Conservation (phyloP, 768 basidiomycete species). For the Sistotremastrum niveocremeum region DNA sequence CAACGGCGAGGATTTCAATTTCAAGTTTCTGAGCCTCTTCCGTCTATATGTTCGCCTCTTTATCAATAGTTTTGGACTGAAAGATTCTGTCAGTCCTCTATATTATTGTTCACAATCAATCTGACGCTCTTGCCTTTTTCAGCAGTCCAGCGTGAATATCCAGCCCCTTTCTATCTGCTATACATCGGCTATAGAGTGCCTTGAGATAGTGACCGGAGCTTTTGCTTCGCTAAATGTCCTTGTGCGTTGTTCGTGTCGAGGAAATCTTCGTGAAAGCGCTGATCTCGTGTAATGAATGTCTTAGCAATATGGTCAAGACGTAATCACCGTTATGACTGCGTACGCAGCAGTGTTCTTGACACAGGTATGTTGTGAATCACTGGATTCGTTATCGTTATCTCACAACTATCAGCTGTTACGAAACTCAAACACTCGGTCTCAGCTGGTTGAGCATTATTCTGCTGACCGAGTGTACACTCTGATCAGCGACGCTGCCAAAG, state of each 20-base stretch:
- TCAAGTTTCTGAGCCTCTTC: constrained; percentile 62
- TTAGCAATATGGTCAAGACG: constrained; percentile 72
- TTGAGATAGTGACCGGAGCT: constrained; percentile 60
- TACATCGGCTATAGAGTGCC: constrained; percentile 55
- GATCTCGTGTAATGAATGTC: neutral
- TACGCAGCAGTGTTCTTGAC: constrained; percentile 74
- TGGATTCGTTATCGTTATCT: constrained; percentile 4
- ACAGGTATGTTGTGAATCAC: constrained; percentile 32
- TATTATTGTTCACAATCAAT: neutral
- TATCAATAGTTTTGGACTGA: constrained; percentile 74
- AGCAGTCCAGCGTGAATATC: constrained; percentile 22
- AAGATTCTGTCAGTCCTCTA: constrained; percentile 33
- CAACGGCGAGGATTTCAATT: constrained; percentile 62
- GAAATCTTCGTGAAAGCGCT: neutral
- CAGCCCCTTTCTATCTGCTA: constrained; percentile 62
- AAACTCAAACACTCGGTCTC: constrained; percentile 40
- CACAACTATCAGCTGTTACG: constrained; percentile 44
- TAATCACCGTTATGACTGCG: constrained; percentile 74
- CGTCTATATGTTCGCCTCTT: constrained; percentile 68
- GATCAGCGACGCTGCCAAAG: constrained; percentile 61
- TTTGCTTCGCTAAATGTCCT: constrained; percentile 64
- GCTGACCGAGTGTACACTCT: constrained; percentile 49
- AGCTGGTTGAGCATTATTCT: constrained; percentile 41
- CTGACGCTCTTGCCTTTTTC: neutral
- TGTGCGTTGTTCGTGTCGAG: constrained; percentile 24